Conservation (phyloP, 2,329 filamentous ascomycete genomes). For the Penicillium vulpinum region DNA sequence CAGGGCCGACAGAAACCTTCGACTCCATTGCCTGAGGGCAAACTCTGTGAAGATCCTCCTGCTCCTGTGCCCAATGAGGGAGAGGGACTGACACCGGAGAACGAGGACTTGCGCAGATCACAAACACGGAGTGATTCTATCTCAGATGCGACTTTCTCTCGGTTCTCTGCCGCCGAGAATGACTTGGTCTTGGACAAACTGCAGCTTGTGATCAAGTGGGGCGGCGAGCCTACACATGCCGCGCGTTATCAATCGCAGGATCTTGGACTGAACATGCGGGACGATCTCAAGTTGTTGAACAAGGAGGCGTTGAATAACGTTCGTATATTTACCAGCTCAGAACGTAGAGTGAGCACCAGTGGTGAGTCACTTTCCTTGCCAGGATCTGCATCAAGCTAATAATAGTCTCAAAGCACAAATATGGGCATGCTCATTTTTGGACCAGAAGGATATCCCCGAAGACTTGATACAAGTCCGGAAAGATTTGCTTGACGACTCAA, state of each 20-base stretch:
- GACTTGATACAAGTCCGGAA: constrained; percentile 91
- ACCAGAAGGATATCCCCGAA: constrained; percentile 78
- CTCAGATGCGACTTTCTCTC: constrained; percentile 86
- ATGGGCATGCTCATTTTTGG: constrained; percentile 85
- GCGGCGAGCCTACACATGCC: constrained; percentile 95
- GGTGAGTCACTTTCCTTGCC: constrained; percentile 38
- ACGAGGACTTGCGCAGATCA: constrained; percentile 44
- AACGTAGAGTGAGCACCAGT: constrained; percentile 89
- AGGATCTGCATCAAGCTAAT: constrained; percentile 13
- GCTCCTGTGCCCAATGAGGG: constrained; percentile 23
- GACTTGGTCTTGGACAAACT: constrained; percentile 92
- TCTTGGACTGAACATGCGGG: constrained; percentile 91
- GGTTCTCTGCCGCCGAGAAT: constrained; percentile 90
- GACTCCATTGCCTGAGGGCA: constrained; percentile 11
- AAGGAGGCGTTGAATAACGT: constrained; percentile 89
- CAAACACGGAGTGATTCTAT: constrained; percentile 77
- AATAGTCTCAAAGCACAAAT: constrained; percentile 68
- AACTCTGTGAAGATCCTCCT: constrained; percentile 21
- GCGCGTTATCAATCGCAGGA: constrained; percentile 95
- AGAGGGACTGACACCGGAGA: constrained; percentile 23
- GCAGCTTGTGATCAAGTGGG: constrained; percentile 98
- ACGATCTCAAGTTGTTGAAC: constrained; percentile 90
- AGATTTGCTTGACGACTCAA: constrained; percentile 93
- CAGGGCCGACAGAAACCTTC: constrained; percentile 23
- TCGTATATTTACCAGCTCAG: constrained; percentile 91